Evolutionary conservation across 2,329 filamentous ascomycete species (phyloP), one percentile per base, ranked within the genome.

Genomic region (Camillea tinctor): DNA sequence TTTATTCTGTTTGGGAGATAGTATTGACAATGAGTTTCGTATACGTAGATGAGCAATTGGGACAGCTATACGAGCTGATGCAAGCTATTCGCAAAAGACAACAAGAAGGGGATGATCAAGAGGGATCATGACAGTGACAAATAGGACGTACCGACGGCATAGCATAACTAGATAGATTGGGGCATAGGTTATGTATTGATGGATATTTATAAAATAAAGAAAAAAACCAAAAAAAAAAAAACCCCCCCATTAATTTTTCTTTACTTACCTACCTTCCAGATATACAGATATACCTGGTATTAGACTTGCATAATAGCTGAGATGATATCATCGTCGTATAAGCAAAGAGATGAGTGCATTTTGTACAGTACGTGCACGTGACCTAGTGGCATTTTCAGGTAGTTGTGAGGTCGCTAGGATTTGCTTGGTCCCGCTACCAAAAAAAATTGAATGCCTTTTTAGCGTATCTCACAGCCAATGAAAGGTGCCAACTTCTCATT

Each of bases 61-160:
- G 89, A 1, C 95, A 99, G 75, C 79, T 99, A 67, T 97, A 97
- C 72, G 94, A 98, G 73, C 80, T 99, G 59, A 96, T 97, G 92
- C 85, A 90, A 74, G 86, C 91, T 1, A 96, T 97, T 60, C 76
- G 77, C 64, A 80, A 80, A 62, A 73, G 67, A 15, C 52, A 54
- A 1, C 59, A 64, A 20, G 65, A 65, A 30, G 68, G 64, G 64
- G 72, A 64, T 20, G 60, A 62, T 52, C 63, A 61, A 50, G 69
- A 66, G 24, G 64, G 20, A 62, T 54, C 21, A 21, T 17, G 23
- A 52, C 26, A 30, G 7, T 30, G 26, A 30, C 30, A 13, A 19
- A 53, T 17, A 9, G 24, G 50, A 54, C 57, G 4, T 11, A 7
- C 22, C 26, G 8, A 30, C 26, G 26, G 26, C 13, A 30, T 11